Evolutionary conservation across 164 flowering plant species (phyloP), one percentile per base, ranked within the genome.

Genomic region (Paratinospora sagittata): DNA sequence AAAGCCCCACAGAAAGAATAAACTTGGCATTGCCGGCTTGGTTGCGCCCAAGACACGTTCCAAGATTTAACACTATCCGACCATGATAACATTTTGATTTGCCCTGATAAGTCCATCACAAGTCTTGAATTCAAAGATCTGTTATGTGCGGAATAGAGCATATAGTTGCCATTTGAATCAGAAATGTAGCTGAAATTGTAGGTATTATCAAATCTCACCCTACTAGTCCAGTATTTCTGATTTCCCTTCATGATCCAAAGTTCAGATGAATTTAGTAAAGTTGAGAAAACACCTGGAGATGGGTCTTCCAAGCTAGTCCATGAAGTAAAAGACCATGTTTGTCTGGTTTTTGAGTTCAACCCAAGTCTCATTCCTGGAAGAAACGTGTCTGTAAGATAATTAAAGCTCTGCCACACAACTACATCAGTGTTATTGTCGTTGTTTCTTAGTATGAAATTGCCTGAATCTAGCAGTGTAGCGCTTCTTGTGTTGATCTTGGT

Each of bases 231-330:
- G 33, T 73, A 75, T 26, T 3, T 6, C n/a, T 21, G 8, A 27
- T 23, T 11, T 30, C 34, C 34, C n/a, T 72, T 77, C 80, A 75
- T 70, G 19, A 33, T 80, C 69, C 6, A 34, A 74, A 24, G 43
- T 66, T 2, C 14, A 37, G 34, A 30, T 33, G 84, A 85, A 37
- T 82, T 84, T 0, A 85, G 69, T 76, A 85, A 83, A 8, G 86
- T 74, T n/a, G 85, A 73, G 75, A 30, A 30, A 0, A 76, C 77
- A 62, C 96, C 98, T 0, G 84, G 74, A 7, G 89, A 78, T 7
- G 96, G 96, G 78, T 90, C 88, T 1, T 86, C 85, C 5, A 34
- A 2, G 49, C 74, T 90, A 64, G 75, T 90, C 94, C 94, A 89
- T 10, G 90, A 82, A 63, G 79, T 85, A 2, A 89, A 77, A 9